phyloP scores from a whole-genome alignment of 176 grass and related monocot species.

The Aegilops speltoides region DNA sequence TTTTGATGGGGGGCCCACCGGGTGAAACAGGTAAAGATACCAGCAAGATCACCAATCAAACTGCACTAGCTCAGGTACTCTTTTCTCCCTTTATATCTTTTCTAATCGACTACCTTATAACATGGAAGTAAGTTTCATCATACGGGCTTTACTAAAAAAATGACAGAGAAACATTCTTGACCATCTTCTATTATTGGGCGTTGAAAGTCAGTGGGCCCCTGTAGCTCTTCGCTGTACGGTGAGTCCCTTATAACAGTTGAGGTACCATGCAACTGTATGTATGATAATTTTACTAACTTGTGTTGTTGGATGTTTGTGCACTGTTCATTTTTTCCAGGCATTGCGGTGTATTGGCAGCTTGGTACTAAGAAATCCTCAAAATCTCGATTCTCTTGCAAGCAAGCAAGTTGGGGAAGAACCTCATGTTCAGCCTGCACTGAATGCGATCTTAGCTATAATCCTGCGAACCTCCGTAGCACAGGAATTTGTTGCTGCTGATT shows the following conservation, averaged over 20 bases:
- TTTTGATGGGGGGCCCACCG: constrained; percentile 62
- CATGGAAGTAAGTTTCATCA: constrained; percentile 29
- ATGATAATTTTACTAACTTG: constrained; percentile 8
- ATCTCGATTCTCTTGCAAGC: constrained; percentile 71
- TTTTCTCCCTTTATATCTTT: constrained; percentile 8
- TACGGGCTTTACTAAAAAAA: constrained; percentile 43
- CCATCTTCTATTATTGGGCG: constrained; percentile 81
- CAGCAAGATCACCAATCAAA: constrained; percentile 89
- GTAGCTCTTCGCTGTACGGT: constrained; percentile 90
- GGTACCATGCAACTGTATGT: constrained; percentile 10
- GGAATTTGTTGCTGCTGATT: constrained; percentile 93
- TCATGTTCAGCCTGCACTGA: constrained; percentile 83
- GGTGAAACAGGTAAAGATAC: constrained; percentile 71
- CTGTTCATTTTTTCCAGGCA: constrained; percentile 58
- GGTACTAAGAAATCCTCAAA: constrained; percentile 83
- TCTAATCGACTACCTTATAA: not conserved
- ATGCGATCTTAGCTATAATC: constrained; percentile 82
- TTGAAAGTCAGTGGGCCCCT: constrained; percentile 96
- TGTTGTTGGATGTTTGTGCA: constrained; percentile 14
- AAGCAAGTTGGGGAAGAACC: constrained; percentile 96
- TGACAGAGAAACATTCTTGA: constrained; percentile 91
- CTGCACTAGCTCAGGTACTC: constrained; percentile 81
- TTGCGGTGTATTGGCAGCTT: constrained; percentile 88
- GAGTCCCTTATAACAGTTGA: constrained; percentile 33
- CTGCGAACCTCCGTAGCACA: constrained; percentile 72